Evolutionary conservation across 495 filamentous ascomycete genomes (phyloP).

Genomic region (Bathelium albidoporum): DNA sequence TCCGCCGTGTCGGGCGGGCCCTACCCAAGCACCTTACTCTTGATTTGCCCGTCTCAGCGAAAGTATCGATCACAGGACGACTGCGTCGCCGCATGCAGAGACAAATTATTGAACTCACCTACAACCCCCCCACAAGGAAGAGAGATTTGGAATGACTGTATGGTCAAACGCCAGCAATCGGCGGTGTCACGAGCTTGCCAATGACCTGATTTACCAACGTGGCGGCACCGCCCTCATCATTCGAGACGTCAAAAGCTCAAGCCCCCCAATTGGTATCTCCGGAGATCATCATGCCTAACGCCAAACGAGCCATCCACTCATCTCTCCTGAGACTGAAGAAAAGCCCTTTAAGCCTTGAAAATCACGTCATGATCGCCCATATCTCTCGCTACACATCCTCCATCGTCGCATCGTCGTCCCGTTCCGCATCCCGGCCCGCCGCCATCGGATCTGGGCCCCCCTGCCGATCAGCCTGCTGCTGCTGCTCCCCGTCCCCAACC

Average conservation of each 20-base stretch:
- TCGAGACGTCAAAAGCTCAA: neutral
- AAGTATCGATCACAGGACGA: neutral
- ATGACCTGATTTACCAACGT: neutral
- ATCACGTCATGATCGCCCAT: neutral
- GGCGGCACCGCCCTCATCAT: neutral
- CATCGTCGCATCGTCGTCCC: neutral
- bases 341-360: no score
- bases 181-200: neutral
- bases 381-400: conserved; percentile 1
- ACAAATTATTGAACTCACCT: neutral
- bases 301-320: no score
- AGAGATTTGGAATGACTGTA: neutral
- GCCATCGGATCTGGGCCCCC: conserved; percentile 3
- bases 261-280: neutral
- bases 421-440: neutral
- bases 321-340: no score
- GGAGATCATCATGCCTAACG: neutral
- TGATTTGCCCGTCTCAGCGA: neutral
- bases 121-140: neutral
- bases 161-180: neutral
- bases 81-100: neutral
- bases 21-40: neutral
- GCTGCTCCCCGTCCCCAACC: conserved; percentile 8
- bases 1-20: neutral
- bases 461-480: conserved; percentile 6